Conservation (phyloP, 176 grass and related monocot species). For the Guadua angustifolia region DNA sequence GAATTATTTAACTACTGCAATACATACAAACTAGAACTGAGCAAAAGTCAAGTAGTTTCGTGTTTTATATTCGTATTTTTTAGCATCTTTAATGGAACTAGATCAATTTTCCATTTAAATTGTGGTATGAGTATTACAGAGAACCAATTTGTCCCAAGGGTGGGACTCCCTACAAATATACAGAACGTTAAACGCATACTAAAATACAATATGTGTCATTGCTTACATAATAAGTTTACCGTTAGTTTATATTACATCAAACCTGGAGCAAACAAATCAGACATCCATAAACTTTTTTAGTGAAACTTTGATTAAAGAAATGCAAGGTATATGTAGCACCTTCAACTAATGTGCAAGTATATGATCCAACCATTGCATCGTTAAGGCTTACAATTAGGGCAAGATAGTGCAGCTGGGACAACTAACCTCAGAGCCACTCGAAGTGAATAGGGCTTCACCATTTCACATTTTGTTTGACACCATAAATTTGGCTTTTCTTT, state of each 20-base stretch:
- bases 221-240: background rate
- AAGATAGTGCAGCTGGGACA: slow-evolving; percentile 18
- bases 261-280: slow-evolving; percentile 7
- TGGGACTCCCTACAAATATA: background rate
- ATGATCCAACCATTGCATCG: background rate
- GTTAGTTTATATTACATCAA: background rate
- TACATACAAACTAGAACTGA: background rate
- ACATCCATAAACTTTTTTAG: background rate
- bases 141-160: background rate
- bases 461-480: slow-evolving; percentile 81
- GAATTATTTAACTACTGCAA: background rate
- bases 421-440: slow-evolving; percentile 51
- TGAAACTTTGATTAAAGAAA: background rate
- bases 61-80: slow-evolving; percentile 15
- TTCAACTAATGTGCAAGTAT: background rate
- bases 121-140: background rate
- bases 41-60: background rate
- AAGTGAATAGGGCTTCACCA: slow-evolving; percentile 34
- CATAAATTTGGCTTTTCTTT: slow-evolving; percentile 77
- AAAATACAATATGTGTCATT: background rate
- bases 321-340: background rate
- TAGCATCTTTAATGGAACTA: slow-evolving; percentile 19
- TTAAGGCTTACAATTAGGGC: background rate
- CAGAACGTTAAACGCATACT: background rate
- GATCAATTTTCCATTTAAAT: slow-evolving; percentile 19